phyloP scores from a whole-genome alignment of 2,329 filamentous ascomycete genomes.

The Rugonectria rugulosa region DNA sequence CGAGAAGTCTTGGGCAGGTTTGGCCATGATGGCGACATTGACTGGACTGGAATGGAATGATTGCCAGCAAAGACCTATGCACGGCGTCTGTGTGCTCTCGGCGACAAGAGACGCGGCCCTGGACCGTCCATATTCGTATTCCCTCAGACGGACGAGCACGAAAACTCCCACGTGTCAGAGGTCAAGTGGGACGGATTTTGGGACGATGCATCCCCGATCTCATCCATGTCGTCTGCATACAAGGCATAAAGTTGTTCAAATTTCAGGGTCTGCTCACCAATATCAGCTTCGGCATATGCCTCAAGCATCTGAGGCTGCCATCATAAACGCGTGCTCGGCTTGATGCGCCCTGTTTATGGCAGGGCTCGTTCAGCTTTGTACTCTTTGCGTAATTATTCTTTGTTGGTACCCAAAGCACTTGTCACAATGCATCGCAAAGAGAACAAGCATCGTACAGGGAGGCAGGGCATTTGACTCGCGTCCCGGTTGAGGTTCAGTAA shows the following conservation, averaged over 20 bases:
- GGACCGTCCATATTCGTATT: not conserved
- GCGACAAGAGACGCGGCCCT: not conserved
- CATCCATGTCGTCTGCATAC: slow-evolving; percentile 6
- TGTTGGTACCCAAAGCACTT: too few species aligned
- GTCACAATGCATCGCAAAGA: too few species aligned
- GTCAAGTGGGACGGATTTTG: slow-evolving; percentile 22
- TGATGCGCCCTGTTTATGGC: not conserved
- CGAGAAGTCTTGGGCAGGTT: not conserved
- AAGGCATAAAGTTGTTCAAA: slow-evolving; percentile 7
- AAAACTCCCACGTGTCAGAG: slow-evolving; percentile 22
- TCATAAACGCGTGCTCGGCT: not conserved
- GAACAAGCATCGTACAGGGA: too few species aligned
- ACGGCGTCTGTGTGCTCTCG: not conserved
- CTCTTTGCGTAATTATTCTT: too few species aligned
- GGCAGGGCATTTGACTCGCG: too few species aligned
- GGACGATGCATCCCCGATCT: slow-evolving; percentile 12
- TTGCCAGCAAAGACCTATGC: not conserved
- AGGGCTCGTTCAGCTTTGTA: too few species aligned
- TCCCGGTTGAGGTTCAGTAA: not conserved
- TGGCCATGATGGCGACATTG: not conserved
- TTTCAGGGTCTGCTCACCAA: not conserved
- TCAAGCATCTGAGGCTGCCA: not conserved
- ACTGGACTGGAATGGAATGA: not conserved
- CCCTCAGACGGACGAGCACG: not conserved
- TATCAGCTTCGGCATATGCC: slow-evolving; percentile 1